Evolutionary conservation across 768 basidiomycete species (phyloP), one percentile per base, ranked within the genome.

Genomic region (Termitomyces sp.): DNA sequence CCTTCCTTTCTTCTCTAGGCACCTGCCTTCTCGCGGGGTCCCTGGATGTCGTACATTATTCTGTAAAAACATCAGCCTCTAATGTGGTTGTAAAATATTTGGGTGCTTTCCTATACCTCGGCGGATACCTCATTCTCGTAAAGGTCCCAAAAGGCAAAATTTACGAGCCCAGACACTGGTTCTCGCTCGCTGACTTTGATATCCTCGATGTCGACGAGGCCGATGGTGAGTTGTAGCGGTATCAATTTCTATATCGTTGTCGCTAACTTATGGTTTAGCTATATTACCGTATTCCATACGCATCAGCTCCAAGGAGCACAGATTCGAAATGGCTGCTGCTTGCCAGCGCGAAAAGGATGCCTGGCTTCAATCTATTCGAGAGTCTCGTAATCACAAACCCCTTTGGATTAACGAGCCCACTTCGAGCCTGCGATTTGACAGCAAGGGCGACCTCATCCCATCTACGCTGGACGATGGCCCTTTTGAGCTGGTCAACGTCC

Each of bases 101-200:
- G 28, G 95, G 91, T 33, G 90, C 89, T 18, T 96, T 99, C 72
- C 75, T 99, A 47, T 99, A 95, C 66, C 74, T 80, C 38, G 87
- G 89, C 12, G 93, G 91, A 12, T 98, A 93, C 69, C 72, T 98
- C 41, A 79, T 97, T 23, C 75, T 99, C 48, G 92, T 86, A 63
- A 98, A 96, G 74, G 88, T 95, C 43, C 77, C 81, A 64, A 94
- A 92, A 74, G 80, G 83, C 59, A 91, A 80, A 69, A 77, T 77
- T 36, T 99, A 97, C 67, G 93, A 95, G 66, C 86, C 93, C 18
- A 83, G 80, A 61, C 89, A 96, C 69, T 98, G 94, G 90, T 88
- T 98, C 67, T 82, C 85, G 43, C 74, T 97, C 23, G 79, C 80
- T 48, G 83, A 84, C 20, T 91, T 92, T 64, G 85, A 90, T 55